Percentiles rank a stretch among this genome's conserved stretches.
These are phyloP conservation scores for Achlya hypogyna DNA, from an alignment of 352 stramenopile genomes.

Conservation along the genomic window DNA sequence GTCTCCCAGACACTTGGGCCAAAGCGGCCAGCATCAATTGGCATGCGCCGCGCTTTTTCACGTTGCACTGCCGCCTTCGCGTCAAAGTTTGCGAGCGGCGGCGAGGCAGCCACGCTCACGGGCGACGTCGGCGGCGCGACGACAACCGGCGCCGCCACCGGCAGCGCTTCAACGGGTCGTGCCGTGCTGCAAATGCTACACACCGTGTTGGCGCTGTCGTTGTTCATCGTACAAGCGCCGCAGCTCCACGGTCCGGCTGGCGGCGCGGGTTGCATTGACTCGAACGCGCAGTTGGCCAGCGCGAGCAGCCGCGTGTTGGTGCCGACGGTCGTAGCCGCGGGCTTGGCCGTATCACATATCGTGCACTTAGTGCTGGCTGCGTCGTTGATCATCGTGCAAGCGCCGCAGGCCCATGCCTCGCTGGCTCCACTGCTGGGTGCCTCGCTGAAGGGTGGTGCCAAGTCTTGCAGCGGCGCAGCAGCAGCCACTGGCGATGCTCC, in stretches of 20 bases:
- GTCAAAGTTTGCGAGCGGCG: conserved; percentile 19
- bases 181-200: conserved; percentile 70
- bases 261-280: conserved; percentile 16
- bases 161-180: conserved; percentile 24
- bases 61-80: conserved; percentile 23
- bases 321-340: neutral
- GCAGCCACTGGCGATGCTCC: conserved; percentile 28
- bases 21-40: conserved; percentile 30
- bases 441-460: neutral
- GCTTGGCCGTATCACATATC: conserved; percentile 8
- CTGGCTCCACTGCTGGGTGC: conserved; percentile 22
- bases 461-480: conserved; percentile 22
- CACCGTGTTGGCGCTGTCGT: conserved; percentile 35
- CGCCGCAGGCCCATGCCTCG: conserved; percentile 24
- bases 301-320: neutral
- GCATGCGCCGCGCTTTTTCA: conserved; percentile 22
- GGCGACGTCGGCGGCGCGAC: neutral
- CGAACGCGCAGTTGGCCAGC: neutral
- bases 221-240: conserved; percentile 73
- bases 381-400: conserved; percentile 15
- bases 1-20: conserved; percentile 46
- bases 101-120: neutral
- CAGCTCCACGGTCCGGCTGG: conserved; percentile 36
- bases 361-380: neutral
- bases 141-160: conserved; percentile 33